phyloP scores from a whole-genome alignment of 2,329 filamentous ascomycete genomes.

The Cytospora piceicola region DNA sequence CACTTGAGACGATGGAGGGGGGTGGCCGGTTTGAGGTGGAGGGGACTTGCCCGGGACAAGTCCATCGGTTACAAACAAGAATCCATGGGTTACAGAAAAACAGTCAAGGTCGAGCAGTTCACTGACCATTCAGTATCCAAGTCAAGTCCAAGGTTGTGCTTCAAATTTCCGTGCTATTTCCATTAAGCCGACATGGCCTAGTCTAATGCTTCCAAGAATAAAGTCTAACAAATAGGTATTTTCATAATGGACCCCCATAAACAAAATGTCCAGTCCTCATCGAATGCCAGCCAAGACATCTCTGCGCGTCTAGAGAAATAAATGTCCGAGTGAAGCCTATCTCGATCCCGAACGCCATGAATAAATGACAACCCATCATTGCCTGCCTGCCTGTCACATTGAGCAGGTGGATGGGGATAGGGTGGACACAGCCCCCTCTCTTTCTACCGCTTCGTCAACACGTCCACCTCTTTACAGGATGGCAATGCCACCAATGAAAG shows the following conservation, averaged over 20 bases:
- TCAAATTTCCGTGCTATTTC: neutral
- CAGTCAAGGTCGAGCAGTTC: neutral
- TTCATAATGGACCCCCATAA: conserved; percentile 1
- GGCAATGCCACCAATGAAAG: conserved; percentile 28
- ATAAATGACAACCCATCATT: neutral
- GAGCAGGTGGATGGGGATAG: neutral
- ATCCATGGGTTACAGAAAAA: neutral
- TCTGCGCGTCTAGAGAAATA: neutral
- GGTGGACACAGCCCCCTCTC: conserved; percentile 13
- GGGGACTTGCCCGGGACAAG: neutral
- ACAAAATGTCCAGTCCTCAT: conserved; percentile 1
- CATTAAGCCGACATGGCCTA: neutral
- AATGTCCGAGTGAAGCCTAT: neutral
- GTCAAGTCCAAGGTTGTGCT: neutral
- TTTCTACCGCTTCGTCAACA: neutral
- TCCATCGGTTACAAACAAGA: neutral
- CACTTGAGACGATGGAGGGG: neutral
- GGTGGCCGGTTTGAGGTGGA: neutral
- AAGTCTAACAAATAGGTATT: conserved; percentile 4
- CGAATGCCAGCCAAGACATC: neutral
- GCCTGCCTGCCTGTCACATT: neutral
- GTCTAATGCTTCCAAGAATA: neutral
- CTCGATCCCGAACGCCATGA: conserved; percentile 1
- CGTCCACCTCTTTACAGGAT: conserved; percentile 16
- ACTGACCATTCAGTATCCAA: neutral